Base-by-base conservation (phyloP, 2,329 filamentous ascomycete species). In the Ophiosphaerella herpotricha region DNA sequence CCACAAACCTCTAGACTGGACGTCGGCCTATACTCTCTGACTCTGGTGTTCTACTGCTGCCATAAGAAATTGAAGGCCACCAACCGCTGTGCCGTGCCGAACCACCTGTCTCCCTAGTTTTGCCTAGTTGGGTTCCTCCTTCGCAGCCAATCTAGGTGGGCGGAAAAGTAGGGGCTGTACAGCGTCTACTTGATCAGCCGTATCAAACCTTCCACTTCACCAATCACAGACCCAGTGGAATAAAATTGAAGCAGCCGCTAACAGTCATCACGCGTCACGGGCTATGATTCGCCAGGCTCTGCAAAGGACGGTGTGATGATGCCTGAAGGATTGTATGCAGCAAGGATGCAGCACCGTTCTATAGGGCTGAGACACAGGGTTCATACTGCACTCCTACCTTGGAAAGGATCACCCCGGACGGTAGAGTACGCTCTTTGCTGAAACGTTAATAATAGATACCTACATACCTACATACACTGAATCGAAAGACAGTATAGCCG, bases 251-350 rank as follows among this genome's bases (percentile, higher is more conserved):
- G 11, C 11, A 1, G 24, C n/a, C 1, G 26, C 29, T 21, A 26
- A 16, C 24, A 46, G 29, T 40, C 26, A 26, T 39, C 31, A 18
- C 37, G 26, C 26, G 29, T 9, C 36, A 18, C 21, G 18, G n/a
- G 18, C 11, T 21, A n/a, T 41, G 39, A 62, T 62, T 62, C 55
- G 60, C 14, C 41, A 33, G 21, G 39, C 1, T n/a, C 36, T 16
- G 38, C 49, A 57, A 57, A 57, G 53, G 53, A 60, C 61, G 64
- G 66, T 67, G 65, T 67, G 63, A 60, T 59, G 42, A 46, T 47
- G 52, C 53, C 45, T 29, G 46, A 46, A 49, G 48, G 44, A 61
- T 51, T 42, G 48, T 33, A 36, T 48, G 50, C 50, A 57, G 40
- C 43, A 44, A 33, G 36, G 38, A 40, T 48, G 46, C 49, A 50